These are phyloP conservation scores for Casuarina equisetifolia DNA, from an alignment of 306 rosid species.

Conservation along the genomic window DNA sequence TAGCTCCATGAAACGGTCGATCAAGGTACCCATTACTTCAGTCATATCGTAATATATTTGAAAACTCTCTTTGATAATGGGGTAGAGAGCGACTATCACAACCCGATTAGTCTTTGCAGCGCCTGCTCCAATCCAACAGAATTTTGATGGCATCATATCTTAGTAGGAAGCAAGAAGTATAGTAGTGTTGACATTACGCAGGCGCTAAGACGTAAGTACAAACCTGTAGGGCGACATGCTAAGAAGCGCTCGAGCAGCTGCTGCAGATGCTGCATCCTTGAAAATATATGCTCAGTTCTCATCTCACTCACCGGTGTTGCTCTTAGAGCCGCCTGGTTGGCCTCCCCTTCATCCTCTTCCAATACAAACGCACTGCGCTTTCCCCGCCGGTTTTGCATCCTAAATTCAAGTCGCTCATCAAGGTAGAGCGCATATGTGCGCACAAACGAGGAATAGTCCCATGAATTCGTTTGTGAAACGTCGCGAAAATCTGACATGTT, in stretches of 20 bases:
- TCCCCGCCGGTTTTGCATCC: constrained; percentile 86
- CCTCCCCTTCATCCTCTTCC: constrained; percentile 52
- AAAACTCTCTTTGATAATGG: constrained; percentile 77
- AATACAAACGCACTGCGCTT: constrained; percentile 48
- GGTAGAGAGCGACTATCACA: constrained; percentile 71
- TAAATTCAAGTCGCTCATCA: constrained; percentile 80
- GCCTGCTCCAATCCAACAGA: constrained; percentile 48
- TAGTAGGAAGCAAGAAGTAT: too few species aligned
- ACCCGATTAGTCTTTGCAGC: constrained; percentile 65
- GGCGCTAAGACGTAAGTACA: constrained; percentile 10
- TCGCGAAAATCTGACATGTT: constrained; percentile 90
- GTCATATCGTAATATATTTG: constrained; percentile 63
- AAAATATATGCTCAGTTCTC: constrained; percentile 60
- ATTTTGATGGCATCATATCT: too few species aligned
- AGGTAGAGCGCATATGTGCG: constrained; percentile 78
- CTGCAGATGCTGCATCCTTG: constrained; percentile 75
- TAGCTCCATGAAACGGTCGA: constrained; percentile 71
- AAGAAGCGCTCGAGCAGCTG: constrained; percentile 80
- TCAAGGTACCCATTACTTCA: constrained; percentile 51
- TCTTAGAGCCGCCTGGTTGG: constrained; percentile 30
- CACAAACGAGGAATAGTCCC: constrained; percentile 85
- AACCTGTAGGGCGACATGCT: constrained; percentile 98
- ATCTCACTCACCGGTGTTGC: constrained; percentile 64
- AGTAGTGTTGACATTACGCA: too few species aligned
- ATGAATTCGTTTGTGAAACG: constrained; percentile 39